Conservation (phyloP, 2,329 filamentous ascomycete genomes). For the Sordariomycetes sp. region DNA sequence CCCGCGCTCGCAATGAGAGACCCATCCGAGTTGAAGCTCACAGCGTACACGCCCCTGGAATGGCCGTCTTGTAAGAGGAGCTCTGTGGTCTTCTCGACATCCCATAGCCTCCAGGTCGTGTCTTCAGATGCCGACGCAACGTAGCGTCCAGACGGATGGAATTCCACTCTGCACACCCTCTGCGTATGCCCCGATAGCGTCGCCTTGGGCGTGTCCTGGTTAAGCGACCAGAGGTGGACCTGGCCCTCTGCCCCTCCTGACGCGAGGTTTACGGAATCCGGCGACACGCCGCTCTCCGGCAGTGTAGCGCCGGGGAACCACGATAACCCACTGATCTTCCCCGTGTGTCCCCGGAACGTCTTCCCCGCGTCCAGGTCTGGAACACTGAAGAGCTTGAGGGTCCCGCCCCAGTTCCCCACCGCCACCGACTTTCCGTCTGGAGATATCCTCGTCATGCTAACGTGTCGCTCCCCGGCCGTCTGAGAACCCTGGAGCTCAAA, state of each 20-base stretch:
- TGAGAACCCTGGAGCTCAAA: conserved; percentile 93
- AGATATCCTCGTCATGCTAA: conserved; percentile 85
- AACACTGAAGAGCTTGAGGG: conserved; percentile 73
- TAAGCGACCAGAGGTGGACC: conserved; percentile 81
- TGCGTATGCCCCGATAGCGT: conserved; percentile 75
- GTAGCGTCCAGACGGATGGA: conserved; percentile 83
- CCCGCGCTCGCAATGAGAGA: conserved; percentile 86
- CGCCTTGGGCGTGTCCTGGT: conserved; percentile 70
- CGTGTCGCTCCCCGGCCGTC: conserved; percentile 77
- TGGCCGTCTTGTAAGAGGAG: conserved; percentile 87
- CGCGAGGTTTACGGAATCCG: conserved; percentile 68
- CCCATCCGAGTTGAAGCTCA: conserved; percentile 84
- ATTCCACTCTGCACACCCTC: conserved; percentile 83
- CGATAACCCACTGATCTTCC: conserved; percentile 77
- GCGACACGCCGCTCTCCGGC: conserved; percentile 54
- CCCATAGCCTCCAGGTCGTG: conserved; percentile 94
- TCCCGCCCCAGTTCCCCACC: conserved; percentile 85
- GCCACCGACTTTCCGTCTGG: conserved; percentile 75
- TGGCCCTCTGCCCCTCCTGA: conserved; percentile 82
- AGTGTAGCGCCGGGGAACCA: conserved; percentile 82
- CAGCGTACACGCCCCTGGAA: conserved; percentile 80
- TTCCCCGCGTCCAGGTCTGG: conserved; percentile 68
- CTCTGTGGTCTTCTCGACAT: conserved; percentile 74
- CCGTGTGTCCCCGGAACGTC: conserved; percentile 70
- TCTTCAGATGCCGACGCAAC: conserved; percentile 90